Percentiles rank a stretch among this genome's conserved stretches.
phyloP scores from a whole-genome alignment of 1,284 basidiomycete species.

The Meripilus lineatus region DNA sequence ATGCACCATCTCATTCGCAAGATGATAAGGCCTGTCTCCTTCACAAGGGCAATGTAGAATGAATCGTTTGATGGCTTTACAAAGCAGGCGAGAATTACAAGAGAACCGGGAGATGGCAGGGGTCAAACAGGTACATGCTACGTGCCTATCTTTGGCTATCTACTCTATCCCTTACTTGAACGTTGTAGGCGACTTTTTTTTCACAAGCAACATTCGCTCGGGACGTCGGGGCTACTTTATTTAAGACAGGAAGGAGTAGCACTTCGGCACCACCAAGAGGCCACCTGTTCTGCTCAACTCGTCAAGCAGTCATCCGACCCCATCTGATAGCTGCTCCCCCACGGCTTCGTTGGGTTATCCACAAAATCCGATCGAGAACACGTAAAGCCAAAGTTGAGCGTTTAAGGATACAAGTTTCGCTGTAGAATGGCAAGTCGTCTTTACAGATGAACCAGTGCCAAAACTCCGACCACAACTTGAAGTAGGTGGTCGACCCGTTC shows the following conservation, averaged over 20 bases:
- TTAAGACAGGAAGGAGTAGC: conserved; percentile 35
- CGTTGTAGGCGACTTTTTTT: conserved; percentile 62
- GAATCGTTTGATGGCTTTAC: conserved; percentile 89
- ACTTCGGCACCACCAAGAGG: conserved; percentile 34
- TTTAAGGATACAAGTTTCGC: conserved; percentile 60
- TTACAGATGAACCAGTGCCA: conserved; percentile 26
- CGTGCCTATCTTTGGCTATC: neutral
- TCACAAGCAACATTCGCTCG: conserved; percentile 66
- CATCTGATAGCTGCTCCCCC: conserved; percentile 82
- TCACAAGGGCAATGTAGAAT: conserved; percentile 92
- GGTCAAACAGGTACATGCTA: conserved; percentile 69
- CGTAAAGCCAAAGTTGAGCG: conserved; percentile 52
- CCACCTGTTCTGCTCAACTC: conserved; percentile 37
- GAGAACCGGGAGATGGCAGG: conserved; percentile 83
- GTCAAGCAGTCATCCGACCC: conserved; percentile 57
- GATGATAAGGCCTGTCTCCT: conserved; percentile 93
- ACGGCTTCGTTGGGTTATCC: conserved; percentile 79
- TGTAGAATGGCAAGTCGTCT: conserved; percentile 83
- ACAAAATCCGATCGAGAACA: conserved; percentile 67
- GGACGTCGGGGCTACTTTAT: conserved; percentile 65
- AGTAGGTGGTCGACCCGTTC: neutral
- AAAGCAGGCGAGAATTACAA: conserved; percentile 83
- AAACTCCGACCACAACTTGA: conserved; percentile 17
- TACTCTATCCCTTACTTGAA: neutral
- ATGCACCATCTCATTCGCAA: conserved; percentile 86